A percentile compares a stretch with the other conserved stretches of the same genome.
phyloP scores from a whole-genome alignment of 2,329 filamentous ascomycete species.

The Penicillium fuscoglaucum region DNA sequence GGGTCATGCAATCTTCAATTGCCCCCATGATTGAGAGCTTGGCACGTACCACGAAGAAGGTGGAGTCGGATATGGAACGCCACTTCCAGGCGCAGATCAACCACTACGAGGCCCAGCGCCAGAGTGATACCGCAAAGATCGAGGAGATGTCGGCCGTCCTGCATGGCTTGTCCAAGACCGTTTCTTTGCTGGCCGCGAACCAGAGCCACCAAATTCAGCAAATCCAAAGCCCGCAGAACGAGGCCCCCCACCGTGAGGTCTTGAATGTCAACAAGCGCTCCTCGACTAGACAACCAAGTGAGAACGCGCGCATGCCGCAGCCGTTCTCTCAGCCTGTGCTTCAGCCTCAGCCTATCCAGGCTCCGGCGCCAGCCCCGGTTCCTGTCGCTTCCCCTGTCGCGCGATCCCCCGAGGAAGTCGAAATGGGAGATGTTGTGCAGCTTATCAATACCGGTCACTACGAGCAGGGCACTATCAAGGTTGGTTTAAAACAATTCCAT shows the following conservation, averaged over 20 bases:
- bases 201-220: conserved; percentile 43
- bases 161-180: conserved; percentile 54
- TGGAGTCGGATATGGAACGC: conserved; percentile 68
- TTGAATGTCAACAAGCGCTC: conserved; percentile 25
- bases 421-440: conserved; percentile 44
- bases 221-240: conserved; percentile 2
- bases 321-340: conserved; percentile 4
- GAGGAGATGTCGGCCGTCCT: conserved; percentile 60
- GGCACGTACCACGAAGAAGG: conserved; percentile 66
- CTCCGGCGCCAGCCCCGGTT: conserved; percentile 3
- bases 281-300: conserved; percentile 27
- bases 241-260: background rate
- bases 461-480: conserved; percentile 50
- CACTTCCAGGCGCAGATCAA: conserved; percentile 54
- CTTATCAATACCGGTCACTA: conserved; percentile 43
- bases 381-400: conserved; percentile 16
- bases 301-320: conserved; percentile 22
- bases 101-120: conserved; percentile 53
- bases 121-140: conserved; percentile 59
- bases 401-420: conserved; percentile 39
- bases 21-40: conserved; percentile 66
- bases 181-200: conserved; percentile 45
- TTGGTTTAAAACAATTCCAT: conserved; percentile 24
- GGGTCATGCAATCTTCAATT: conserved; percentile 63
- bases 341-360: background rate